Conservation (phyloP, 1,284 basidiomycete species). For the Ustanciosporium gigantosporum region DNA sequence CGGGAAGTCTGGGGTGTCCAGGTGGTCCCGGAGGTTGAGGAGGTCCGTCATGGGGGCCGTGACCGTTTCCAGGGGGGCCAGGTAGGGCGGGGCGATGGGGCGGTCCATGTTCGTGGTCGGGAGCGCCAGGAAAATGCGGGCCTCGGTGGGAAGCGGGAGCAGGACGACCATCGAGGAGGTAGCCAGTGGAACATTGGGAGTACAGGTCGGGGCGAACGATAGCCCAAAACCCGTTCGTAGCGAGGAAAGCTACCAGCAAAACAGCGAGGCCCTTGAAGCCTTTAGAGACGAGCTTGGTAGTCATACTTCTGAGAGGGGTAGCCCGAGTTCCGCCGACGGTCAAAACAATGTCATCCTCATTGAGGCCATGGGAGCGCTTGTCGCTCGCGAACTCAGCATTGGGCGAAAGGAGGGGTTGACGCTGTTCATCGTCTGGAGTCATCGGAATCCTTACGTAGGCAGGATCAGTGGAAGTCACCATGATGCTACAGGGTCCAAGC, state of each 20-base stretch:
- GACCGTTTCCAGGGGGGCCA: background rate
- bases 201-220: slow-evolving; percentile 22
- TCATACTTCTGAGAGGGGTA: background rate
- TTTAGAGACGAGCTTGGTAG: slow-evolving; percentile 4
- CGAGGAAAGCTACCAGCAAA: slow-evolving; percentile 17
- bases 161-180: no score
- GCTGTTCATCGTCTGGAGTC: no score
- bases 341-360: background rate
- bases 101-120: background rate
- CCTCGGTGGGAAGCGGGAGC: no score
- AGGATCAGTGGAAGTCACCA: no score
- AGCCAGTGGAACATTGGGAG: background rate
- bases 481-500: no score
- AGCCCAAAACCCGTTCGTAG: slow-evolving; percentile 26
- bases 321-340: background rate
- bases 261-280: slow-evolving; percentile 12
- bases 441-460: no score
- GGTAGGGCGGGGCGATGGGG: background rate
- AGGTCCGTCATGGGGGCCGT: background rate
- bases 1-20: background rate
- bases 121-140: background rate
- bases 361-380: background rate
- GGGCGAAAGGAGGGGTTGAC: background rate
- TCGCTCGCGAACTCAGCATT: background rate
- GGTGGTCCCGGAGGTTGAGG: background rate